Evolutionary conservation across 2,329 filamentous ascomycete genomes (phyloP), one percentile per base, ranked within the genome.

Genomic region (Bipolaris gigantea): DNA sequence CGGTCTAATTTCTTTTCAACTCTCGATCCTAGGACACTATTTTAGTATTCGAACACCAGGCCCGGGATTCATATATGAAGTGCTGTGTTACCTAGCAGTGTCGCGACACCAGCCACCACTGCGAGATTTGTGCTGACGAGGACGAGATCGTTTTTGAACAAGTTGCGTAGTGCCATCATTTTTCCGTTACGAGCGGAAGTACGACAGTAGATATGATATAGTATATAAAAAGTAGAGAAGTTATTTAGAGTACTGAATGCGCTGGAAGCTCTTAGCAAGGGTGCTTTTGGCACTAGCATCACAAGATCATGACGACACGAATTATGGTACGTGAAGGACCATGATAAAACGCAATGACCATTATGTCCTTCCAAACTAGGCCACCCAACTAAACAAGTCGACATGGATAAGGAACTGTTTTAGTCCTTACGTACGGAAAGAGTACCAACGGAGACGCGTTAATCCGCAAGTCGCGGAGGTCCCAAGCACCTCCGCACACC

Each of bases 1-100:
- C 73, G 74, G 18, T 74, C 65, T 50, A 77, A 18, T 23, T 51
- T 55, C 47, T 48, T 57, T 35, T 55, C 51, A 23, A 57, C 51
- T 7, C 55, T 44, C 2, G 55, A 57, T 23, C 55, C 55, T 54
- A 25, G 33, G 30, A 2, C 5, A n/a, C 7, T 6, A 3, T 10
- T 16, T 43, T 32, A 36, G 18, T 6, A n/a, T 13, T 10, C 6
- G 27, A 44, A 15, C n/a, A 18, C 23, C n/a, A 7, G 1, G 10
- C 1, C 4, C 4, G 9, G 5, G 5, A 8, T 18, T 2, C 33
- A 2, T 7, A 2, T 23, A 13, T 23, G 8, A 10, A 25, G 25
- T 19, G 25, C 0, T 19, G 11, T 15, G n/a, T 33, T 55, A 55
- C 52, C 52, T n/a, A 57, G 39, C 16, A 51, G 47, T 4, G 47